Conservation (phyloP, 2,329 filamentous ascomycete species). For the Spiromastix sp. region DNA sequence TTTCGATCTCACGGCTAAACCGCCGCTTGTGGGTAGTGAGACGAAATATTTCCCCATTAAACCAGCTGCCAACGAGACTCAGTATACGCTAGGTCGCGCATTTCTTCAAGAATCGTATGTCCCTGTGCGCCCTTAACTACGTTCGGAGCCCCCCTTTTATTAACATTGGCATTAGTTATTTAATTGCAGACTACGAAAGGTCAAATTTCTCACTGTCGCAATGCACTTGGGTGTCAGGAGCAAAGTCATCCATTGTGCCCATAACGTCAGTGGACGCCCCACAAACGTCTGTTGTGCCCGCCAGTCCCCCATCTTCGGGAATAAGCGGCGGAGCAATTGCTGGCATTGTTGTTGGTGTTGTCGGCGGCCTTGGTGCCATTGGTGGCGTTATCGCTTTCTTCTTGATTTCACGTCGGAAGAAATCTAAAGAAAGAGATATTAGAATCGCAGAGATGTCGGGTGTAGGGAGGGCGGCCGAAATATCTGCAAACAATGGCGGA, state of each 20-base stretch:
- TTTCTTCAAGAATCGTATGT: slow-evolving; percentile 56
- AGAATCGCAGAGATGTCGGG: too few relatives aligned
- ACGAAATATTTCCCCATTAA: slow-evolving; percentile 57
- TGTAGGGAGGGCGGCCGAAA: too few relatives aligned
- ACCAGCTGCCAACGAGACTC: slow-evolving; percentile 41
- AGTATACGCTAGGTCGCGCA: slow-evolving; percentile 54
- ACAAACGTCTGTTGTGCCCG: not conserved
- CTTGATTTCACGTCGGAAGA: not conserved
- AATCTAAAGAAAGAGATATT: too few relatives aligned
- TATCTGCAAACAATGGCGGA: not conserved
- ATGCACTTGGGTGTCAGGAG: slow-evolving; percentile 9
- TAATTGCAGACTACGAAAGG: slow-evolving; percentile 48
- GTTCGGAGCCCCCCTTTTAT: slow-evolving; percentile 6
- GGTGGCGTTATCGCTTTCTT: slow-evolving; percentile 11
- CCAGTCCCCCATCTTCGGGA: slow-evolving; percentile 1
- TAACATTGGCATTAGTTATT: slow-evolving; percentile 26
- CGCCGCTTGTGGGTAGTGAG: slow-evolving; percentile 40
- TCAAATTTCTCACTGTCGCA: slow-evolving; percentile 42
- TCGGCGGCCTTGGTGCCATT: slow-evolving; percentile 15
- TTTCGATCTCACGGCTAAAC: slow-evolving; percentile 36
- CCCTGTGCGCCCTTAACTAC: not conserved
- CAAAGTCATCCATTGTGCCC: slow-evolving; percentile 9
- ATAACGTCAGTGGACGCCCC: slow-evolving; percentile 7
- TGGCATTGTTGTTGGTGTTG: slow-evolving; percentile 12
- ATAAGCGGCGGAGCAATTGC: slow-evolving; percentile 11